Percentiles rank a stretch among this genome's conserved stretches.
phyloP scores from a whole-genome alignment of 352 stramenopile genomes.

The Thalassiosira mediterranea region DNA sequence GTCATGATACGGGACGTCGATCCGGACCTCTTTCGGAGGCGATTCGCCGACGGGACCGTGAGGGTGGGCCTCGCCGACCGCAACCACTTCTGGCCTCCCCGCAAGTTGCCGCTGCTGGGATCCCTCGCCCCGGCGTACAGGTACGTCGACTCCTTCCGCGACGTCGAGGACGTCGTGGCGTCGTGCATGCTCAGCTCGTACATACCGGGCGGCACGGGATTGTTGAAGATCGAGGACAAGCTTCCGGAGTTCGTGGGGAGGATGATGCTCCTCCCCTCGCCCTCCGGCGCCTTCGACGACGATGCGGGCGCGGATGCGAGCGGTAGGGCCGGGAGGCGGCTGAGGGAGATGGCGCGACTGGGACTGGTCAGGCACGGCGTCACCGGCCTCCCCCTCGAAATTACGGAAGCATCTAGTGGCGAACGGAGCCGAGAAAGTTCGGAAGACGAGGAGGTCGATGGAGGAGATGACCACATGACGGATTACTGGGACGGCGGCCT shows the following conservation, averaged over 20 bases:
- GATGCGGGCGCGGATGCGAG: slow-evolving; percentile 21
- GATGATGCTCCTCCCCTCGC: slow-evolving; percentile 12
- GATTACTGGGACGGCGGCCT: slow-evolving; percentile 69
- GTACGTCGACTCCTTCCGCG: slow-evolving; percentile 65
- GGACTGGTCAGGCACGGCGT: slow-evolving; percentile 60
- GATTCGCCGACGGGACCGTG: slow-evolving; percentile 37
- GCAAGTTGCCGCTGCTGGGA: no score
- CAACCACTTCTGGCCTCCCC: slow-evolving; percentile 31
- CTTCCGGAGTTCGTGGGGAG: slow-evolving; percentile 23
- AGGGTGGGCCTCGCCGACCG: slow-evolving; percentile 68
- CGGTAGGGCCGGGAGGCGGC: slow-evolving; percentile 28
- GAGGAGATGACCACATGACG: slow-evolving; percentile 10
- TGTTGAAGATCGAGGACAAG: slow-evolving; percentile 24
- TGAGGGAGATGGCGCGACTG: slow-evolving; percentile 53
- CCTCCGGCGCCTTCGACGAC: neutral
- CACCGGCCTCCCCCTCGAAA: slow-evolving; percentile 19
- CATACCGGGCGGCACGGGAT: slow-evolving; percentile 63
- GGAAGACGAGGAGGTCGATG: neutral
- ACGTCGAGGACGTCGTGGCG: slow-evolving; percentile 62
- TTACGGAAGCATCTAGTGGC: slow-evolving; percentile 1
- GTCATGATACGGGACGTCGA: slow-evolving; percentile 45
- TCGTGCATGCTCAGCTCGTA: slow-evolving; percentile 66
- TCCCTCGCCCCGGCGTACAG: slow-evolving; percentile 41
- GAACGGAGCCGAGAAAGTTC: slow-evolving; percentile 6
- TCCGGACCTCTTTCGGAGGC: slow-evolving; percentile 44